Base-by-base conservation (phyloP, 306 rosid genomes). In the Cotoneaster glaucophyllus region DNA sequence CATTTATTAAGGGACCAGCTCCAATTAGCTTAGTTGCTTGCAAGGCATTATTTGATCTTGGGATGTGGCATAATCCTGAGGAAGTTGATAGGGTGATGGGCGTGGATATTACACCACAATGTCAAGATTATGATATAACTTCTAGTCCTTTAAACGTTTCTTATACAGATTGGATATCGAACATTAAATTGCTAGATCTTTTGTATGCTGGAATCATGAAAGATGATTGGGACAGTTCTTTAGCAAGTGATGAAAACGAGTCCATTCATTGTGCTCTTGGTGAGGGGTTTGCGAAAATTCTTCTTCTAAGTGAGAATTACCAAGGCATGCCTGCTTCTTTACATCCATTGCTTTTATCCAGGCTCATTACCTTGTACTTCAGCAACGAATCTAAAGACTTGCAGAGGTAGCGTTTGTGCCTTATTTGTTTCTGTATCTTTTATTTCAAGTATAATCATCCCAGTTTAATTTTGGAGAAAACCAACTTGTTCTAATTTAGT, bases 281-380 rank as follows among this genome's bases (percentile, higher is more conserved):
- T 64, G 99, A 95, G 82, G 99, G 99, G n/a, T 92, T 92, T 86
- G 93, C 96, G 0, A 95, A 95, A 90, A 77, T 95, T 85, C 97
- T 95, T 89, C 97, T 95, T 62, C 76, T 92, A 62, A 88, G 97
- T 82, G 92, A 83, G 80, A 85, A 84, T 58, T 92, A 86, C 80
- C 90, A 90, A 59, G 82, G 88, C 86, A 75, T 95, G 74, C 85
- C 93, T 4, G 62, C 85, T 79, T 83, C 92, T 79, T 85, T 92
- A 82, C 89, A 89, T 80, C 91, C 93, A 43, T 80, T 90, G 79
- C 78, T 92, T 74, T 76, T 95, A 82, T 81, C 89, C 39, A 90
- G 89, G 85, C 93, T 95, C 82, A 75, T 95, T 67, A 80, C 70
- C 85, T 74, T 90, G 90, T 90, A 85, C 71, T 92, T 92, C 81